Base-by-base conservation (phyloP, 192 early-diverging fungal genomes). In the Cladochytrium replicatum region DNA sequence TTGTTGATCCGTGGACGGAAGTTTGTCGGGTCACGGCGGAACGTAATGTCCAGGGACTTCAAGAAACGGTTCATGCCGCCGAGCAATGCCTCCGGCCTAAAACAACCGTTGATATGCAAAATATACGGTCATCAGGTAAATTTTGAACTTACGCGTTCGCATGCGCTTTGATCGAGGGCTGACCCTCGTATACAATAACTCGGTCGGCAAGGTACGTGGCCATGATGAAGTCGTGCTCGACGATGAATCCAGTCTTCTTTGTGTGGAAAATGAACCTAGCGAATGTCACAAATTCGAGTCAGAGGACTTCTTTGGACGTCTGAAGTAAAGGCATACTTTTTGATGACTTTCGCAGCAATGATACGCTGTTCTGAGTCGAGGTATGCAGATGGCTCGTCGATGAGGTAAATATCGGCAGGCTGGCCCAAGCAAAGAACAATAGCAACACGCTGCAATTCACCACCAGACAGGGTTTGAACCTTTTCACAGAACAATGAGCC, bases 221-320 rank as follows among this genome's bases (percentile, higher is more conserved):
- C 94, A 97, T 97, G 62, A 93, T 93, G 62, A 97, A 95, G 74
- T 97, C 93, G 82, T 93, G 93, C 83, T 97, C 93, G 43, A 97
- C 93, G 34, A 97, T 80, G 65, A 97, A 97, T 22, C 92, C 94
- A 6, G 94, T 97, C 75, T 89, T 88, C 68, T 94, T 90, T 54
- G 83, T 76, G 74, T 94, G 88, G 57, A 97, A 66, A 48, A 97
- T 94, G 72, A 89, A 97, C 37, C 55, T 83, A 37, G 34, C 34
- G 17, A 37, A 37, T 37, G 17, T 13, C 13, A 37, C 13, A 37
- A 37, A 13, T 13, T 37, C 17, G 17, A 17, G 13, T 37, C n/a
- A n/a, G n/a, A n/a, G 13, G 13, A 13, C 34, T 37, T 37, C 34
- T 13, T 37, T 17, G 17, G 13, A 17, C 17, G 17, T 37, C 34